Conservation (phyloP, 1,284 basidiomycete genomes). For the Puccinia coronata region DNA sequence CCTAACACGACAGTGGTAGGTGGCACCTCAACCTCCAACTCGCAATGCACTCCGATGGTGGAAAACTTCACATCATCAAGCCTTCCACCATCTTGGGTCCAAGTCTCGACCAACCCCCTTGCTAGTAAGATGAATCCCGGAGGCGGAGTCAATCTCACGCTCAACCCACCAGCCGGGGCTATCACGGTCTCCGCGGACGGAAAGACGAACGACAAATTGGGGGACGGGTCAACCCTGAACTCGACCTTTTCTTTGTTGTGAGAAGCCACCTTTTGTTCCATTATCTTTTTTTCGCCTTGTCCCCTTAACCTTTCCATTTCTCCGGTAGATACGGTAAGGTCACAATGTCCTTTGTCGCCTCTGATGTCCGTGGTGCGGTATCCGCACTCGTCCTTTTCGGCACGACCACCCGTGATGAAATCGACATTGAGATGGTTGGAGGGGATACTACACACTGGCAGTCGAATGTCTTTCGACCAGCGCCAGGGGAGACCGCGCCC, state of each 20-base stretch:
- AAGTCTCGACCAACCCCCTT: conserved; percentile 17
- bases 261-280: not conserved
- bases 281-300: not conserved
- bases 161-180: conserved; percentile 29
- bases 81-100: conserved; percentile 19
- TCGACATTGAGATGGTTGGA: conserved; percentile 46
- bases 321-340: conserved; percentile 45
- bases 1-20: too few species aligned
- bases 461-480: conserved; percentile 48
- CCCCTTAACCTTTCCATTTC: not conserved
- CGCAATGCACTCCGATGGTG: not conserved
- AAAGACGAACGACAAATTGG: conserved; percentile 29
- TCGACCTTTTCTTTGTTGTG: conserved; percentile 40
- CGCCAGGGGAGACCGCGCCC: conserved; percentile 40
- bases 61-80: not conserved
- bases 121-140: conserved; percentile 21
- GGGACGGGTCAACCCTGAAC: conserved; percentile 28
- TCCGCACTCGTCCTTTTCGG: conserved; percentile 37
- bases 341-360: conserved; percentile 10
- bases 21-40: not conserved
- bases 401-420: conserved; percentile 44
- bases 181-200: conserved; percentile 21
- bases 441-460: conserved; percentile 49
- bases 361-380: conserved; percentile 36
- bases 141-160: conserved; percentile 30